Percentiles rank a stretch among this genome's conserved stretches.
These are phyloP conservation scores for Fusarium luffae DNA, from an alignment of 2,329 filamentous ascomycete species.

Conservation along the genomic window DNA sequence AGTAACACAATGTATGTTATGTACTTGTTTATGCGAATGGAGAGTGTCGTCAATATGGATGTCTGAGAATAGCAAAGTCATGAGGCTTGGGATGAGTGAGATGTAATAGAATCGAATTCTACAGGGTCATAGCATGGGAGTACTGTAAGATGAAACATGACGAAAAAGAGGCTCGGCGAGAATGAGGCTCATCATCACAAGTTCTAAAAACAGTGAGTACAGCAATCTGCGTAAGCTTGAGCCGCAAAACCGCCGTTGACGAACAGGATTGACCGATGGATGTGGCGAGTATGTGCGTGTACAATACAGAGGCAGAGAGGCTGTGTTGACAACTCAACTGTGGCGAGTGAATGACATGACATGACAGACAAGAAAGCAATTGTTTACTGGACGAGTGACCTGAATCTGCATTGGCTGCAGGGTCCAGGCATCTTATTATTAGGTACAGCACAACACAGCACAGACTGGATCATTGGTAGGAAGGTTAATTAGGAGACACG, in stretches of 20 bases:
- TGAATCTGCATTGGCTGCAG: constrained; percentile 13
- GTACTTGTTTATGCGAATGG: neutral
- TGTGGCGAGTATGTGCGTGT: constrained; percentile 31
- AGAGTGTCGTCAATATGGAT: neutral
- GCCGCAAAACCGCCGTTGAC: constrained; percentile 2
- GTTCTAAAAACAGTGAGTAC: neutral
- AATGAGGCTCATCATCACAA: neutral
- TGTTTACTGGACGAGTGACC: constrained; percentile 1
- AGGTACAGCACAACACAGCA: neutral
- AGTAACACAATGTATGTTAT: neutral
- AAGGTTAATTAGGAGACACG: constrained; percentile 14
- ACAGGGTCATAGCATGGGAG: neutral
- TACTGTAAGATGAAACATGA: neutral
- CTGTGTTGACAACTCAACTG: constrained; percentile 23
- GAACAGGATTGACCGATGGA: constrained; percentile 3
- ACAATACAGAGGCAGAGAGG: constrained; percentile 9
- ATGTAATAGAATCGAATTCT: neutral
- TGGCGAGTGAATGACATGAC: constrained; percentile 16
- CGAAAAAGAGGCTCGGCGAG: neutral
- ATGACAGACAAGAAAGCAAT: neutral
- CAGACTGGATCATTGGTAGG: neutral
- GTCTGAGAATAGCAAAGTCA: neutral
- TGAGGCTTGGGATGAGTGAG: neutral
- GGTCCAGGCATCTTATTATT: neutral
- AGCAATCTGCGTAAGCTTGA: neutral